Base-by-base conservation (phyloP, 805 yeast genomes). In the Teunomyces pallodes region DNA sequence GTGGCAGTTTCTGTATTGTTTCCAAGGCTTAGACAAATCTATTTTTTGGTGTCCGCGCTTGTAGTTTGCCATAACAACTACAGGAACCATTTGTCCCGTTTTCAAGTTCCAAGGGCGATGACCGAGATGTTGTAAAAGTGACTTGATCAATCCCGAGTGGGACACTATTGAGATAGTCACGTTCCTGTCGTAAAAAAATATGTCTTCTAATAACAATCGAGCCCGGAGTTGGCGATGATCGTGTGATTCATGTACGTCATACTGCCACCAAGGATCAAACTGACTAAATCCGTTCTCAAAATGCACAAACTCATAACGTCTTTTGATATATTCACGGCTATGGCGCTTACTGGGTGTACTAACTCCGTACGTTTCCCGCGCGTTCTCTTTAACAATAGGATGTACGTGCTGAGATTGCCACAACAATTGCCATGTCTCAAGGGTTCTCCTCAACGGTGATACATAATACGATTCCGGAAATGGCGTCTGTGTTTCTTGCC, bases 341-440 rank as follows among this genome's bases (percentile, higher is more conserved):
- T 67, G 71, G 38, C 70, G 55, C 49, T 60, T 51, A 42, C 69
- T 64, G 17, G 55, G 57, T 2, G 70, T 64, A 3, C 64, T 62
- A 14, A 67, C 58, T 1, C 73, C 73, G 47, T 65, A 67, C 4
- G 66, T 62, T 47, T 67, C 73, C 39, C 73, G 49, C 1, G 64
- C 60, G 33, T 45, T 33, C 45, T 67, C 72, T 44, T 61, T 65
- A 16, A 67, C 60, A 6, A 52, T 33, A 1, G 70, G 67, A 3
- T 28, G 26, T 13, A 38, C 32, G 31, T 9, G 46, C 36, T 20
- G 33, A 9, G 33, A 41, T 4, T 36, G 27, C 70, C 71, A 67
- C 3, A 64, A 62, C 5, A 47, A 31, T 9, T 59, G 49, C 57
- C 65, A 67, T 1, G 72, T 67, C 46, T 66, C 54, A 20, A 65